A percentile compares a stretch with the other conserved stretches of the same genome.
phyloP scores from a whole-genome alignment of 257 asterid genomes.

The Petunia axillaris region DNA sequence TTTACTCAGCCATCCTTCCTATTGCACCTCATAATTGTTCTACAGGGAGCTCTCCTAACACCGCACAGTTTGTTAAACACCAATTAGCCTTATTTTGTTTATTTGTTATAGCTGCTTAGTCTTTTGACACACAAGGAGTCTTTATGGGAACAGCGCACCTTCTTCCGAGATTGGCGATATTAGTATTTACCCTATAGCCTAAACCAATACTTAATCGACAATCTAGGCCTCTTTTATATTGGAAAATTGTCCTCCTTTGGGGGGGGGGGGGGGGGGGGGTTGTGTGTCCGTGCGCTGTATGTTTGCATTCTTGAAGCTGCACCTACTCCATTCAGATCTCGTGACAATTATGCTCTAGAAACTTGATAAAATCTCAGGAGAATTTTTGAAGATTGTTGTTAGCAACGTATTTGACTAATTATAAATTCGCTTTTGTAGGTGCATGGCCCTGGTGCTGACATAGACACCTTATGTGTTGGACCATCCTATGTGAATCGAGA shows the following conservation, averaged over 20 bases:
- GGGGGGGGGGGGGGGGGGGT: neutral
- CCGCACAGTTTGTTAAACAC: neutral
- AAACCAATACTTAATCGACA: neutral
- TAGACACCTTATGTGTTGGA: slow-evolving; percentile 49
- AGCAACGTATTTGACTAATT: neutral
- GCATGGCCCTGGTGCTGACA: slow-evolving; percentile 51
- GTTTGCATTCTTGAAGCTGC: slow-evolving; percentile 16
- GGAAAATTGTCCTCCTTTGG: neutral
- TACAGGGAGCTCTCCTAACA: neutral
- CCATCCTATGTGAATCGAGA: slow-evolving; percentile 49
- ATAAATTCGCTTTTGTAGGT: slow-evolving; percentile 32
- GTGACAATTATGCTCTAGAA: neutral
- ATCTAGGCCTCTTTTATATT: neutral
- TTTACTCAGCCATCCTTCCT: neutral
- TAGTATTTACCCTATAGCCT: neutral
- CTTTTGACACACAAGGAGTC: neutral
- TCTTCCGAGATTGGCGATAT: neutral
- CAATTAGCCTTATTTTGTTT: neutral
- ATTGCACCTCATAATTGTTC: neutral
- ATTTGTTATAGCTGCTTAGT: neutral
- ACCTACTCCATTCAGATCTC: neutral
- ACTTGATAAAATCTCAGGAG: neutral
- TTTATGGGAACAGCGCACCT: neutral
- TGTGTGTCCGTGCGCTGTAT: neutral
- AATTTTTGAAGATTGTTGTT: neutral